Evolutionary conservation across 805 yeast genomes (phyloP), one percentile per base, ranked within the genome.

Genomic region (Blastobotrys mokoenaii): DNA sequence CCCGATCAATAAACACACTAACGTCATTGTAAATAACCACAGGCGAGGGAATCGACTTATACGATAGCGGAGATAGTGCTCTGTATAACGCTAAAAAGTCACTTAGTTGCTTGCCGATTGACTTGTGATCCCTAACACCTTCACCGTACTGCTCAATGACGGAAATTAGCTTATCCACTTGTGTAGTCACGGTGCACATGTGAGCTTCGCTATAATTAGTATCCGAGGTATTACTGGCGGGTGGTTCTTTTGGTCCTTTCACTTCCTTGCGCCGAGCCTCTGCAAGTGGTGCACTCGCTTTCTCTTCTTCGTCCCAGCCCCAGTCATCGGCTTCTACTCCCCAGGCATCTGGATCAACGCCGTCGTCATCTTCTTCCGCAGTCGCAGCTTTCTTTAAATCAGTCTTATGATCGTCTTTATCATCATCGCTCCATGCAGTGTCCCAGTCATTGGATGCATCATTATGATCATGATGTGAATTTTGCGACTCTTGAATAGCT

Each of bases 231-330:
- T 12, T 27, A 6, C 25, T 14, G 35, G 30, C 7, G 12, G 3
- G n/a, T 9, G 16, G 29, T 16, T 40, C 22, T 12, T 31, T 11
- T 16, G 22, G 16, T 14, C 31, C 29, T 31, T 11, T 17, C 17
- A 18, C 5, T 18, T 31, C 22, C 16, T 7, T 15, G 17, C 30
- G 7, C 6, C 16, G 14, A 12, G 14, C 15, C 5, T 11, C 11
- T 29, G 33, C 25, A 15, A 9, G 6, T 3, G 15, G 40, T 7
- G 18, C 25, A 14, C 14, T 10, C n/a, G 7, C 38, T 17, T 14
- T 32, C 34, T 12, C 50, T 3, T 41, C 46, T 14, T 54, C 58
- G 16, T 52, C 56, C 58, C 57, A 52, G 5, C 53, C 57, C 56
- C 57, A 52, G 18, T 48, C 52, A 3, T 52, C 58, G 9, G 38